Conservation (phyloP, 1,284 basidiomycete genomes). For the Macrocystidia cucumis region DNA sequence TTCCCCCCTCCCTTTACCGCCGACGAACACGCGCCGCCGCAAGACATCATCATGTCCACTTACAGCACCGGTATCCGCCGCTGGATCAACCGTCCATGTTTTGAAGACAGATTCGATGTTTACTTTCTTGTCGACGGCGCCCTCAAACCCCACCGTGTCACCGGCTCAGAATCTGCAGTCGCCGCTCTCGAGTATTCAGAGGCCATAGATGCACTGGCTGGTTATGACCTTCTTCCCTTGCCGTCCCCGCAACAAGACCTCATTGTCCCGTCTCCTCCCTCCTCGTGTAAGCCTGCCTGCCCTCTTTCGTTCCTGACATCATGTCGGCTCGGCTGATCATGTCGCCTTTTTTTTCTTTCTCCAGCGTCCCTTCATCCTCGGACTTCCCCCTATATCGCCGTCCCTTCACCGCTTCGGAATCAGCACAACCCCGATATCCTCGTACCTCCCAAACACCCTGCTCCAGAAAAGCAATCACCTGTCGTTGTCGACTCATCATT, state of each 20-base stretch:
- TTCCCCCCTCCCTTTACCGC: slow-evolving; percentile 21
- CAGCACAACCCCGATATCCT: slow-evolving; percentile 20
- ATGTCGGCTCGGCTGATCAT: slow-evolving; percentile 5
- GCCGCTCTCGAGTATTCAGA: slow-evolving; percentile 68
- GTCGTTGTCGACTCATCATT: neutral
- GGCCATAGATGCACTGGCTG: slow-evolving; percentile 48
- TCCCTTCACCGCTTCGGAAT: slow-evolving; percentile 49
- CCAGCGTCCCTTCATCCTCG: slow-evolving; percentile 17
- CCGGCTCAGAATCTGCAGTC: slow-evolving; percentile 49
- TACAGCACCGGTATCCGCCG: slow-evolving; percentile 50
- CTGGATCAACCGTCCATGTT: slow-evolving; percentile 67
- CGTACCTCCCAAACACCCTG: slow-evolving; percentile 7
- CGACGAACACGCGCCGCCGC: slow-evolving; percentile 40
- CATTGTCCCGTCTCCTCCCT: neutral
- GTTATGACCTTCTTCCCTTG: slow-evolving; percentile 19
- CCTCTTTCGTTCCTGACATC: slow-evolving; percentile 5
- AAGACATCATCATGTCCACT: slow-evolving; percentile 27
- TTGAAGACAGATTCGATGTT: slow-evolving; percentile 59
- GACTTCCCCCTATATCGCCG: slow-evolving; percentile 28
- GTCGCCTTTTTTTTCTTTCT: slow-evolving; percentile 3
- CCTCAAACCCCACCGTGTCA: slow-evolving; percentile 31
- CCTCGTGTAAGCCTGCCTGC: slow-evolving; percentile 1
- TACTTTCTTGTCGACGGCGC: slow-evolving; percentile 37
- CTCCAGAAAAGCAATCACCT: slow-evolving; percentile 7
- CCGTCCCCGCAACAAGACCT: slow-evolving; percentile 4